Percentiles rank a stretch among this genome's conserved stretches.
phyloP scores from a whole-genome alignment of 192 early-diverging fungal species.

The Phycomyces blakesleeanus region DNA sequence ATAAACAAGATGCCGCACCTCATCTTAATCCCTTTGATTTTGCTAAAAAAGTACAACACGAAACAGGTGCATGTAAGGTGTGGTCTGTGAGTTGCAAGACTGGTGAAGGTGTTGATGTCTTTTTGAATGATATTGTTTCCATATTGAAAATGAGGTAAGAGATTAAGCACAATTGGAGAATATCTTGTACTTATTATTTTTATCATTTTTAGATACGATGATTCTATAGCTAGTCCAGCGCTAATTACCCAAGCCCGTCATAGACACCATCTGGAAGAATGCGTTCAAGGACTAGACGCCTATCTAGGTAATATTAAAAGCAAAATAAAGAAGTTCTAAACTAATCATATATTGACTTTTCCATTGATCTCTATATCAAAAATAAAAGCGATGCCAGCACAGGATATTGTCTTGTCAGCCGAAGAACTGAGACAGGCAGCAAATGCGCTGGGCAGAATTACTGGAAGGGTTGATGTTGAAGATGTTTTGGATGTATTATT shows the following conservation, averaged over 20 bases:
- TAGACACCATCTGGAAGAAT: conserved; percentile 57
- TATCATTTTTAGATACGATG: conserved; percentile 12
- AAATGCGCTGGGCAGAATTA: conserved; percentile 64
- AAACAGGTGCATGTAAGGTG: conserved; percentile 21
- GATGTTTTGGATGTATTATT: conserved; percentile 73
- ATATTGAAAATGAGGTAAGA: conserved; percentile 42
- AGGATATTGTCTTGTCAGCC: conserved; percentile 65
- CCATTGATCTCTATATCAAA: background rate
- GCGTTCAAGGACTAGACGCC: conserved; percentile 42
- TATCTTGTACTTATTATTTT: too few species aligned
- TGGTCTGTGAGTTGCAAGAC: conserved; percentile 50
- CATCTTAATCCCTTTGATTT: background rate
- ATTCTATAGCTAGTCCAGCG: conserved; percentile 24
- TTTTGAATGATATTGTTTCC: conserved; percentile 37
- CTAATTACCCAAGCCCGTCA: conserved; percentile 69
- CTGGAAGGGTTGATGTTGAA: conserved; percentile 68
- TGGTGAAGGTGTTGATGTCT: conserved; percentile 45
- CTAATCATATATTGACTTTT: background rate
- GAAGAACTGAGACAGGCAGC: conserved; percentile 68
- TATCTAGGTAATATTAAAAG: conserved; percentile 36
- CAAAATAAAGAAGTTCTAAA: background rate
- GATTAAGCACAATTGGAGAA: too few species aligned
- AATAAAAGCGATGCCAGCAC: conserved; percentile 23
- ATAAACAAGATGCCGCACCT: conserved; percentile 52
- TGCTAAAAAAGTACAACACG: background rate